Base-by-base conservation (phyloP, 345 rosid genomes). In the Linum lewisii region DNA sequence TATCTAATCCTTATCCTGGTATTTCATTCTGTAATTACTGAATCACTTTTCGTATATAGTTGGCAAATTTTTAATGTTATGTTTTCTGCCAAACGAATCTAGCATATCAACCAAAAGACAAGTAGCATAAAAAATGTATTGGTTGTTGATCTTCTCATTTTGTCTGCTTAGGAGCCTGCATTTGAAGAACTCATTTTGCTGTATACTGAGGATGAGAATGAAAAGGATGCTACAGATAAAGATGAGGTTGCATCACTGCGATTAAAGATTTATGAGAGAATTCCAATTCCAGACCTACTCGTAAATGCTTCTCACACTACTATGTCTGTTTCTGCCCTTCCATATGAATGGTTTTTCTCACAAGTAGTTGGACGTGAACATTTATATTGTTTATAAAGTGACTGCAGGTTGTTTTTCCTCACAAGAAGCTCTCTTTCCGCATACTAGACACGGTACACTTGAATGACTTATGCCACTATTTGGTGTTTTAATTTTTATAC, bases 271-370 rank as follows among this genome's bases (percentile, higher is more conserved):
- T 92, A 84, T 63, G 81, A 88, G 80, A 76, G 65, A 65, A 92
- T 92, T 64, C 95, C 98, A 29, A 86, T 92, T 73, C 98, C 98
- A n/a, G 98, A 92, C 73, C 79, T 92, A 65, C 81, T 88, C 45
- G 98, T 92, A 78, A 79, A 75, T 74, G 68, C 67, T 66, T 69
- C 57, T 72, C 51, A 70, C 64, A 32, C 59, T 58, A 42, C 63
- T 36, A 56, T 69, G 66, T 69, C 59, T 69, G 71, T 72, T 65
- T 36, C 29, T 75, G 65, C 67, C 72, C 36, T 77, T 68, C 51
- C 56, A 26, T 53, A 37, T 57, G 11, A 26, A 53, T 57, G 55
- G 55, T 21, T 73, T 59, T 2, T 47, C 24, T 24, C 49, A 14
- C 42, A 42, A 26, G 14, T 24, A 21, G 67, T 38, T n/a, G 11